Evolutionary conservation across 2,329 filamentous ascomycete genomes (phyloP).

Genomic region (Domatiomyces globalis): DNA sequence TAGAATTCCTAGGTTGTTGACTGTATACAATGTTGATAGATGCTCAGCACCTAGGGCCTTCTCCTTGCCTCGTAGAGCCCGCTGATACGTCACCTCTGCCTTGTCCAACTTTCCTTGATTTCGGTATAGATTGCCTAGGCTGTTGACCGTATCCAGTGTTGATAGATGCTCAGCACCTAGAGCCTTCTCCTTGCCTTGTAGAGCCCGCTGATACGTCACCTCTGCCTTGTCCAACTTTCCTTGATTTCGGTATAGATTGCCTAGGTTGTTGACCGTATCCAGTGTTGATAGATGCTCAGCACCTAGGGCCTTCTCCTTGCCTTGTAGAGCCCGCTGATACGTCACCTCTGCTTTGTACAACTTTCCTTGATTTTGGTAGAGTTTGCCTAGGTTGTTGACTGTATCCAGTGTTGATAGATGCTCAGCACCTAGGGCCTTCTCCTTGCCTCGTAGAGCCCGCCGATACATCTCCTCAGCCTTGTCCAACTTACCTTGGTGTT

Average conservation of each 20-base stretch:
- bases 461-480: slow-evolving; percentile 16
- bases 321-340: no score
- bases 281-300: no score
- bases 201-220: slow-evolving; percentile 15
- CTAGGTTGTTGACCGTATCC: no score
- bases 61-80: no score
- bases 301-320: no score
- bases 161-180: slow-evolving; percentile 11
- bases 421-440: slow-evolving; percentile 15
- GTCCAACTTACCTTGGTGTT: slow-evolving; percentile 15
- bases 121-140: slow-evolving; percentile 16
- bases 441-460: slow-evolving; percentile 14
- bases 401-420: slow-evolving; percentile 18
- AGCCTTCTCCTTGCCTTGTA: slow-evolving; percentile 12
- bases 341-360: no score
- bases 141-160: slow-evolving; percentile 13
- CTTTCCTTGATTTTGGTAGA: slow-evolving; percentile 8
- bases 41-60: slow-evolving; percentile 10
- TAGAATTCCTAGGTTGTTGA: slow-evolving; percentile 9
- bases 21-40: slow-evolving; percentile 14
- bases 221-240: slow-evolving; percentile 9
- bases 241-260: no score
- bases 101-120: slow-evolving; percentile 17
- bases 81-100: slow-evolving; percentile 16
- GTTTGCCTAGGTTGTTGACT: slow-evolving; percentile 14